These are phyloP conservation scores for Xylaria multiplex DNA, from an alignment of 2,329 filamentous ascomycete species.

Conservation along the genomic window DNA sequence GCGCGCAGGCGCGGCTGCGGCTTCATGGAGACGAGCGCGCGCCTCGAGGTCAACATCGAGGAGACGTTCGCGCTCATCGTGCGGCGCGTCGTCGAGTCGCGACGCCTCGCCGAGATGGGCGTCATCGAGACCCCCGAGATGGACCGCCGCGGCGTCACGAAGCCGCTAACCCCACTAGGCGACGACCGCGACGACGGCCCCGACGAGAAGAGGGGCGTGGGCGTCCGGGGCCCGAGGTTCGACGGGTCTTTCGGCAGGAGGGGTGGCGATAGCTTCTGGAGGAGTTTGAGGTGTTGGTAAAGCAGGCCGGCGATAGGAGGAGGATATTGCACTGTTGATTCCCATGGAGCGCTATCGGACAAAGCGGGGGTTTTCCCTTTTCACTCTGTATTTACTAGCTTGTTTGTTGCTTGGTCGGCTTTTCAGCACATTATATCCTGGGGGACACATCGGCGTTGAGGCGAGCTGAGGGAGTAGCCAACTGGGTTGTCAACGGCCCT, in stretches of 20 bases:
- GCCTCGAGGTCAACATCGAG: conserved; percentile 87
- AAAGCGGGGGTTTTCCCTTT: not conserved
- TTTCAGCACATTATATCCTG: conserved; percentile 31
- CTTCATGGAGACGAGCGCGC: conserved; percentile 89
- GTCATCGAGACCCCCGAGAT: conserved; percentile 55
- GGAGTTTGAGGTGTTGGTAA: conserved; percentile 66
- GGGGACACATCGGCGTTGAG: conserved; percentile 30
- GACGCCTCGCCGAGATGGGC: conserved; percentile 61
- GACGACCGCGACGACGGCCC: conserved; percentile 44
- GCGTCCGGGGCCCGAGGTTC: conserved; percentile 54
- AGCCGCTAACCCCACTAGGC: conserved; percentile 66
- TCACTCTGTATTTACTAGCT: conserved; percentile 1
- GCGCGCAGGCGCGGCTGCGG: conserved; percentile 76
- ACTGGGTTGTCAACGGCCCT: not conserved
- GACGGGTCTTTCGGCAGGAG: conserved; percentile 55
- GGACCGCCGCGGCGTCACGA: conserved; percentile 65
- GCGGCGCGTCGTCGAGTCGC: conserved; percentile 68
- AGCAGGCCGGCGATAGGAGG: not conserved
- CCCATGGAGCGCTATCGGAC: not conserved
- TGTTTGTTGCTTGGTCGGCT: conserved; percentile 14
- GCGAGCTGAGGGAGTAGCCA: not conserved
- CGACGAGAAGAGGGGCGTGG: conserved; percentile 54
- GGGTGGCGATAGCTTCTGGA: conserved; percentile 63
- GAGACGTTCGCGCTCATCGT: conserved; percentile 83
- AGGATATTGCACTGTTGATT: not conserved